phyloP scores from a whole-genome alignment of 83 land plant genomes.

The Diphasiastrum complanatum region DNA sequence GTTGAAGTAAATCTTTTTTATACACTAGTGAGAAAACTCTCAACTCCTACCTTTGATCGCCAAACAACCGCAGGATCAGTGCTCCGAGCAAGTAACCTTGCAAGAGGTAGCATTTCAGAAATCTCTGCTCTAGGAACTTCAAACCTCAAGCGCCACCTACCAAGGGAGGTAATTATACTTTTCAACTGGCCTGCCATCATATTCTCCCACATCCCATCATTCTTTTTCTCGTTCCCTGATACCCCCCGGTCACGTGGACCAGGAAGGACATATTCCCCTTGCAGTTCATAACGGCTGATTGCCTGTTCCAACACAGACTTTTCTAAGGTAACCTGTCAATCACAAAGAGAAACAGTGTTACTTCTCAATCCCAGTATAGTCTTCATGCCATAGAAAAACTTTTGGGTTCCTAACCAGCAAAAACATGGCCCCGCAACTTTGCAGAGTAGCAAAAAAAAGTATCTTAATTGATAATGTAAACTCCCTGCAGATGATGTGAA shows the following conservation, averaged over 20 bases:
- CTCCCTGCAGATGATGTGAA: too few species aligned
- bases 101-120: conserved; percentile 96
- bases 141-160: conserved; percentile 96
- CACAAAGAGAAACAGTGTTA: background rate
- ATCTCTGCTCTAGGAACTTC: conserved; percentile 96
- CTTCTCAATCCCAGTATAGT: too few species aligned
- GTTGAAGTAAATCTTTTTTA: too few species aligned
- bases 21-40: too few species aligned
- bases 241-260: conserved; percentile 65
- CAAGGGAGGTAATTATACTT: conserved; percentile 82
- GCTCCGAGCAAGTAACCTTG: conserved; percentile 88
- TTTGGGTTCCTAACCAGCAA: too few species aligned
- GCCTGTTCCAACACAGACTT: conserved; percentile 83
- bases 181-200: conserved; percentile 90
- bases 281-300: conserved; percentile 82
- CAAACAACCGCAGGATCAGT: conserved; percentile 93
- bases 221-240: conserved; percentile 40
- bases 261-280: conserved; percentile 97
- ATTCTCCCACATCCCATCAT: conserved; percentile 48
- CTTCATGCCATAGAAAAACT: too few species aligned
- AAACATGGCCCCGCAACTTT: too few species aligned
- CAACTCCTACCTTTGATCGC: conserved; percentile 73
- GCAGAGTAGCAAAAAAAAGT: too few species aligned
- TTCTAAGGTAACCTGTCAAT: conserved; percentile 80
- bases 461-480: too few species aligned